Evolutionary conservation across 805 yeast genomes (phyloP).

Genomic region (Suhomyces faveliae): DNA sequence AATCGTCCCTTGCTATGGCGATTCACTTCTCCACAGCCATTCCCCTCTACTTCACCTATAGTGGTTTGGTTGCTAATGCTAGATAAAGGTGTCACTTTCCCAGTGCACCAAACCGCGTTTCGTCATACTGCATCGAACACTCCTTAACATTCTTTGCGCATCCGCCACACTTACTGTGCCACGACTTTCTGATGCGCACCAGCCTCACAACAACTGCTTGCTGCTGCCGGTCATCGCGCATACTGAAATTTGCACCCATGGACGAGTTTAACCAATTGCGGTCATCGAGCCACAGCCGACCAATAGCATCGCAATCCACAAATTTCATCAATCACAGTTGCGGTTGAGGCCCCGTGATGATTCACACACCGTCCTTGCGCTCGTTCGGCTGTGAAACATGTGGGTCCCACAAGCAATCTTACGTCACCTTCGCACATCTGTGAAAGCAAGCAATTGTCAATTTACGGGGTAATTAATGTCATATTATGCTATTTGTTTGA

Average conservation of each 20-base stretch:
- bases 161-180: not conserved
- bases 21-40: not conserved
- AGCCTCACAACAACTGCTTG: not conserved
- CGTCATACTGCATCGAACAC: not conserved
- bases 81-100: not conserved
- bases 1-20: not conserved
- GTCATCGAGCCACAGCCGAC: not conserved
- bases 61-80: not conserved
- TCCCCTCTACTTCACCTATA: not conserved
- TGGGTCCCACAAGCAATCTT: not conserved
- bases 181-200: not conserved
- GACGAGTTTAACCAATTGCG: not conserved
- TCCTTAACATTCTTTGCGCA: not conserved
- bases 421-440: slow-evolving; percentile 1
- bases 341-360: too few species aligned
- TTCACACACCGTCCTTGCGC: not conserved
- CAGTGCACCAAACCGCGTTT: not conserved
- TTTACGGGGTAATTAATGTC: not conserved
- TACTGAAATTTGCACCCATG: not conserved
- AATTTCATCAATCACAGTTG: not conserved
- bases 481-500: not conserved
- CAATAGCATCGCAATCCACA: not conserved
- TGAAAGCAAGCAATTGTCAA: not conserved
- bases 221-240: not conserved
- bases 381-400: not conserved